Evolutionary conservation across 179 eudicot genomes (phyloP), one percentile per base, ranked within the genome.

Genomic region (Sideroxylon spinosum): DNA sequence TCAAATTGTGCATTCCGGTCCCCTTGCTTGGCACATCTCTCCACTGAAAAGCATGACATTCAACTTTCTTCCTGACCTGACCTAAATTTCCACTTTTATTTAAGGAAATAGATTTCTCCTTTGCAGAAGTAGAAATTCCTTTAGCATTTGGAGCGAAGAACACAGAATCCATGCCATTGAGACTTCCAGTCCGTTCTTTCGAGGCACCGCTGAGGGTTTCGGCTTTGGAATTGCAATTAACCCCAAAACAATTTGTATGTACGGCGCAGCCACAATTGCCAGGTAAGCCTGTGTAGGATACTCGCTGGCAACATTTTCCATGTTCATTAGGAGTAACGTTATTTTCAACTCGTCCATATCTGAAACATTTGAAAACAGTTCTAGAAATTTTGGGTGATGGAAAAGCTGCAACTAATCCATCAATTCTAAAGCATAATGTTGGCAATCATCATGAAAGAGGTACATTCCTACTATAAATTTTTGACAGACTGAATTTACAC

Each of bases 21-120:
- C 25, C 74, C 79, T 82, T 86, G 78, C 76, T 77, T 53, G 95
- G 90, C 71, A 88, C 87, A 84, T 89, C 88, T 78, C 83, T 84
- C 90, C 92, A 89, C 65, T 84, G 89, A 83, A 84, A 85, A 72
- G 74, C 74, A 78, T 75, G 76, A 72, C 73, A 81, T 50, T 81
- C 85, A 61, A 67, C 83, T 59, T 83, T 85, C 71, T 48, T 75
- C 67, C 32, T 57, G 3, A 52, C 75, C 26, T 77, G 85, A 57
- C 56, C 71, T 26, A 48, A n/a, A 79, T 78, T 81, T 60, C 75
- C 82, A 78, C 50, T 78, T 78, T 60, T 48, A 19, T 79, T 81
- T 28, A 70, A 63, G 37, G 70, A 67, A 61, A 74, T 67, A 22
- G 59, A 65, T 37, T 57, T 83, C 76, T 66, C 87, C 77, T 66